Evolutionary conservation across 352 stramenopile species (phyloP).

Genomic region (Elongisporangium prolatum): DNA sequence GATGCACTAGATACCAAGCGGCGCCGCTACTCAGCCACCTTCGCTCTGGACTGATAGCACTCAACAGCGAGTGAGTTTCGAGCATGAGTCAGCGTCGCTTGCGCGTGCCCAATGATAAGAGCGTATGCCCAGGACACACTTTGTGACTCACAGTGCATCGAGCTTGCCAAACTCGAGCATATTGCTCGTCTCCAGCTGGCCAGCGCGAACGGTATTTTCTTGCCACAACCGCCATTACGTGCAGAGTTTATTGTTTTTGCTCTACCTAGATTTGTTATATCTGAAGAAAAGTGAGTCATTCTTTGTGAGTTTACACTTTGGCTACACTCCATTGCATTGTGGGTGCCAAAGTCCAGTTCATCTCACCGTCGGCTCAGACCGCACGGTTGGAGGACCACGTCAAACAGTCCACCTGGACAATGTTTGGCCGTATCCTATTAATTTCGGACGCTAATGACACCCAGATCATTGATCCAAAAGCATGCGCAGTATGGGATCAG

Average conservation of each 20-base stretch:
- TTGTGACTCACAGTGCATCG: neutral
- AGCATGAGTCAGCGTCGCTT: neutral
- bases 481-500: no score
- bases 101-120: neutral
- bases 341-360: neutral
- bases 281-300: neutral
- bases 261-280: neutral
- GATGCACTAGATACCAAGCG: neutral
- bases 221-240: neutral
- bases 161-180: neutral
- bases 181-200: neutral
- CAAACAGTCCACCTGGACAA: neutral
- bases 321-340: neutral
- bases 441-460: neutral
- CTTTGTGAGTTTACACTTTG: neutral
- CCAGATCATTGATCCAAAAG: neutral
- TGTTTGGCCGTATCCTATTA: neutral
- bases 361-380: neutral
- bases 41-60: neutral
- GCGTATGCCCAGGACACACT: neutral
- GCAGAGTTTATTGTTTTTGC: neutral
- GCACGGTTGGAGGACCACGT: neutral
- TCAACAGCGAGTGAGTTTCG: neutral
- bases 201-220: neutral
- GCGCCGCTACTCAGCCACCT: neutral